Conservation (phyloP, 2,329 filamentous ascomycete species). For the Sporothrix pallida region DNA sequence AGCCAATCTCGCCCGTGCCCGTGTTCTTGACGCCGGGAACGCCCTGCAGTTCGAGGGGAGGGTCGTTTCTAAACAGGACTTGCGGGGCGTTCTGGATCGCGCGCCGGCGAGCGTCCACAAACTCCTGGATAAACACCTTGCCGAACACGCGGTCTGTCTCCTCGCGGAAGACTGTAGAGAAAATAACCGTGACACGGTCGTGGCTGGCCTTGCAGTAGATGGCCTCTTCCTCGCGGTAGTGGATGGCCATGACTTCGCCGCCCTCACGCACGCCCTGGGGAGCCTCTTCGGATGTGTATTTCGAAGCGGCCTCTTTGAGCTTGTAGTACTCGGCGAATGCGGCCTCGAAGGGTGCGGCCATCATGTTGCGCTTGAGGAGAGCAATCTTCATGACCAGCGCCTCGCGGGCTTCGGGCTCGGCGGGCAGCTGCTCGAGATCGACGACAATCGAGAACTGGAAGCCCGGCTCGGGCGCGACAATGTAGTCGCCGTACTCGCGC, state of each 20-base stretch:
- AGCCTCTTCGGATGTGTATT: constrained; percentile 91
- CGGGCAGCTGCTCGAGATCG: constrained; percentile 85
- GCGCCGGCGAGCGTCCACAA: constrained; percentile 92
- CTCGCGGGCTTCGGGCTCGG: constrained; percentile 78
- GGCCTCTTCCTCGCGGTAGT: constrained; percentile 98
- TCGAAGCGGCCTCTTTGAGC: constrained; percentile 84
- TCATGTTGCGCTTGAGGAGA: constrained; percentile 94
- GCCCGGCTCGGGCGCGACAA: constrained; percentile 82
- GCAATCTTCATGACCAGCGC: constrained; percentile 86
- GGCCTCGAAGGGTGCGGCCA: constrained; percentile 97
- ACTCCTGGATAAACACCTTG: constrained; percentile 98
- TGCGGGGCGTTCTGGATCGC: constrained; percentile 98
- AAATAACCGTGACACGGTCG: constrained; percentile 97
- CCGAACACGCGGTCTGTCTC: constrained; percentile 97
- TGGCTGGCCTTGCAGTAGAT: constrained; percentile 98
- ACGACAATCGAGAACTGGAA: constrained; percentile 96
- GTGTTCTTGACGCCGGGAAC: constrained; percentile 80
- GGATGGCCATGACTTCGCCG: constrained; percentile 91
- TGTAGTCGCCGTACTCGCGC: constrained; percentile 92
- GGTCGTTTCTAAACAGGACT: constrained; percentile 93
- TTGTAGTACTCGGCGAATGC: constrained; percentile 92
- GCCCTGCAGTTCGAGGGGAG: constrained; percentile 86
- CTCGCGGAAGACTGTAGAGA: constrained; percentile 96
- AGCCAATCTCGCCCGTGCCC: constrained; percentile 86
- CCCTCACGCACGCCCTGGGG: constrained; percentile 89